Evolutionary conservation across 495 filamentous ascomycete genomes (phyloP), one percentile per base, ranked within the genome.

Genomic region (Trichoderma orchidacearum): DNA sequence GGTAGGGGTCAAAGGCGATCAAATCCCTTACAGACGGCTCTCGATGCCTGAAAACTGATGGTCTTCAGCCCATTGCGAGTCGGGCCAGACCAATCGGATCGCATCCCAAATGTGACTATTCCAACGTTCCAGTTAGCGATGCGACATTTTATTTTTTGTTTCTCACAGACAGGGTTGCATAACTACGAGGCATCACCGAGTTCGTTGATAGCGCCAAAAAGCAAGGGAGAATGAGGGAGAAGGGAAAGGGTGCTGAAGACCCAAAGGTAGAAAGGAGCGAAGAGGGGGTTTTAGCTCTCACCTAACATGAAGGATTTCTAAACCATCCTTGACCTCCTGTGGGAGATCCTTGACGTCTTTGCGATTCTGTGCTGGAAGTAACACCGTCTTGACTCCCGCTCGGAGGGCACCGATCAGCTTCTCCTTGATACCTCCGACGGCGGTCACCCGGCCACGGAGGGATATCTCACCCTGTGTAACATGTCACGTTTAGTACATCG

Each of bases 371-470:
- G 85, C 79, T 30, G 93, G 93, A 30, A 99, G 75, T 55, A 99
- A 72, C 30, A 97, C 93, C 35, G 86, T 93, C 76, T 93, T 94
- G 53, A 99, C 93, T 25, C 93, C 93, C 18, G 93, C 94, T 59
- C 91, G 83, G 60, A 91, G 71, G 28, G 93, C 94, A 12, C 93
- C 93, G 65, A 99, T 97, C 29, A 97, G 75, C 68, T 99, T 99
- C 81, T 99, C 93, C 76, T 96, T 96, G 71, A 97, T 97, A 23
- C 94, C 93, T 21, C 93, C 93, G 56, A 95, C 91, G 9, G 89
- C 86, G 73, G 75, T 80, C 53, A 99, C 85, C 59, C 89, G 81
- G 12, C 93, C 93, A 15, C 94, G 79, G 30, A 99, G 79, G 59
- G 85, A 87, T 36, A 97, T 82, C 68, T 99, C 93, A 23, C 93